Percentiles rank a stretch among this genome's conserved stretches.
phyloP scores from a whole-genome alignment of 257 asterid genomes.

The Mitragyna speciosa region DNA sequence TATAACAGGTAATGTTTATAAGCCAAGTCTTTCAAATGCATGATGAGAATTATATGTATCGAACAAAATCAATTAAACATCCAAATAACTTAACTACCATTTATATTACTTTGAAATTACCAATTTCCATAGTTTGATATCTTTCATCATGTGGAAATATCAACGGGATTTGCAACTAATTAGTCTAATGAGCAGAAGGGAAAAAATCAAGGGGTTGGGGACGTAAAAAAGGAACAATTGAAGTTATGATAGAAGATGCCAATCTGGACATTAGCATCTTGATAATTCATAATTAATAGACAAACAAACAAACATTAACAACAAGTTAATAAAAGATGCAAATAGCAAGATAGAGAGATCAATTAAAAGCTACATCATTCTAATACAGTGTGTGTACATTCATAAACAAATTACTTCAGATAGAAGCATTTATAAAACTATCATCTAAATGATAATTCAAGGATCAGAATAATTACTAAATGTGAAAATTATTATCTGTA shows the following conservation, averaged over 20 bases:
- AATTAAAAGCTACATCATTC: background rate
- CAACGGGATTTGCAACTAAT: background rate
- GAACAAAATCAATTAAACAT: constrained; percentile 1
- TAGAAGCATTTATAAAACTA: background rate
- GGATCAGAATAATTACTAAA: background rate
- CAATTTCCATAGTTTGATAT: background rate
- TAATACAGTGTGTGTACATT: no score
- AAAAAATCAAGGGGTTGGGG: no score
- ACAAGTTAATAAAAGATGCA: background rate
- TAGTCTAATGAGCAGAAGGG: background rate
- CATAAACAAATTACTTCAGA: background rate
- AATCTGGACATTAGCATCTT: background rate
- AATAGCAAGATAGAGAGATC: background rate
- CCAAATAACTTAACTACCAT: background rate
- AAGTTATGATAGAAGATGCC: background rate
- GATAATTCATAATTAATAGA: background rate
- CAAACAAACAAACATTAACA: background rate
- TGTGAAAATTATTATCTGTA: background rate
- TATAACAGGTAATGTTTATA: background rate
- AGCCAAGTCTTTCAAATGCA: background rate
- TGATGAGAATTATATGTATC: background rate
- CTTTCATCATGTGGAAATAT: background rate
- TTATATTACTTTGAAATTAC: background rate
- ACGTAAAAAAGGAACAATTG: background rate
- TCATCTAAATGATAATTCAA: background rate